A percentile compares a stretch with the other conserved stretches of the same genome.
Conservation (phyloP, 306 rosid species). For the Sechiopsis laciniata region DNA sequence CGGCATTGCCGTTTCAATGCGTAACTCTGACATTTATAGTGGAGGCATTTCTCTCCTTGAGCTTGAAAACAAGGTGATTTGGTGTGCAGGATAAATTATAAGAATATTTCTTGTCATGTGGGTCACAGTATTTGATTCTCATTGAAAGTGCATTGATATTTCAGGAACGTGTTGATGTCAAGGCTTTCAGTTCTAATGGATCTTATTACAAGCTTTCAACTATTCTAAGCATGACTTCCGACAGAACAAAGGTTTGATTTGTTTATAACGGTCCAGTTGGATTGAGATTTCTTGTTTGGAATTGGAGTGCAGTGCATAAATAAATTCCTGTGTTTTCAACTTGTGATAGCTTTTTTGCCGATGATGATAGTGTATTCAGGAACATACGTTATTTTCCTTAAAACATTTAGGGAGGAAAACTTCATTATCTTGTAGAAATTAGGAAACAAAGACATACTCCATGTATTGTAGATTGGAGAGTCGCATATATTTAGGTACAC, state of each 20-base stretch:
- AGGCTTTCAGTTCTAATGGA: slow-evolving; percentile 79
- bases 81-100: slow-evolving; percentile 18
- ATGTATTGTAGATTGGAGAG: too few relatives aligned
- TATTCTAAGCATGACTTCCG: slow-evolving; percentile 73
- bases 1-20: slow-evolving; percentile 75
- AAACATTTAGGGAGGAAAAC: background rate
- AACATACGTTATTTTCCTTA: background rate
- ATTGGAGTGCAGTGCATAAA: background rate
- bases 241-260: slow-evolving; percentile 79
- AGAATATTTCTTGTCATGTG: background rate
- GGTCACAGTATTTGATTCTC: slow-evolving; percentile 23
- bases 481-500: too few relatives aligned
- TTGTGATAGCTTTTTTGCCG: slow-evolving; percentile 5
- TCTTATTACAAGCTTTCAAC: slow-evolving; percentile 91
- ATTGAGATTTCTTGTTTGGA: background rate
- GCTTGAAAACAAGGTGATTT: slow-evolving; percentile 83
- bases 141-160: slow-evolving; percentile 25
- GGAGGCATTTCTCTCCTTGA: slow-evolving; percentile 83
- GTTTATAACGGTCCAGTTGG: background rate
- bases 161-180: slow-evolving; percentile 87
- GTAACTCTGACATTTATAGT: slow-evolving; percentile 59
- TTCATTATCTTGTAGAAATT: background rate
- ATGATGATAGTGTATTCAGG: background rate
- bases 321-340: background rate
- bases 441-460: background rate